Evolutionary conservation across 108 stramenopile genomes (phyloP).

Genomic region (Skeletonema menzelii): DNA sequence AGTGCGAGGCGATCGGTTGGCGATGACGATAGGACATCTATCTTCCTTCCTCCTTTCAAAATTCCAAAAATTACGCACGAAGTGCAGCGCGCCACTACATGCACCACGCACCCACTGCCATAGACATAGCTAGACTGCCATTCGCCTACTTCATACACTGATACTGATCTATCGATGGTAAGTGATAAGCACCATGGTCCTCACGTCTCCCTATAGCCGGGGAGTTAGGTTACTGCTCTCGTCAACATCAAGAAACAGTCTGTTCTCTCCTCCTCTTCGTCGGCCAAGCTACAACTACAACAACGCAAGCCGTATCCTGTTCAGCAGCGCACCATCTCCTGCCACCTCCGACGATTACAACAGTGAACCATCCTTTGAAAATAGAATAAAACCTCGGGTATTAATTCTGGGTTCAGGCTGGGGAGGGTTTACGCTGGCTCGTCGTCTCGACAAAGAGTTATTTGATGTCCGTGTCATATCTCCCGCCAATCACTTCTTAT

Average conservation of each 20-base stretch:
- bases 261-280: background rate
- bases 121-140: no score
- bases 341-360: background rate
- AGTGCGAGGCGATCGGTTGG: no score
- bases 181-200: background rate
- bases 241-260: background rate
- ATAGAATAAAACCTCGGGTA: slow-evolving; percentile 33
- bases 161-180: background rate
- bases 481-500: slow-evolving; percentile 95
- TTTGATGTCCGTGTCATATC: slow-evolving; percentile 73
- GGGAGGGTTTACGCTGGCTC: slow-evolving; percentile 71
- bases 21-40: no score
- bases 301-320: background rate
- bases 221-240: background rate
- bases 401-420: slow-evolving; percentile 76
- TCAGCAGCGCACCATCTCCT: background rate
- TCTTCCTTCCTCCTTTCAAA: no score
- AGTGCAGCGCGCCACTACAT: no score
- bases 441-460: slow-evolving; percentile 43
- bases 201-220: background rate
- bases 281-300: background rate
- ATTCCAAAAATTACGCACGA: no score
- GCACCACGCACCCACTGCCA: no score
- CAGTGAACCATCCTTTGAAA: background rate
- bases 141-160: no score